Evolutionary conservation across 495 filamentous ascomycete genomes (phyloP).

Genomic region (Penicillium dipodomyicola): DNA sequence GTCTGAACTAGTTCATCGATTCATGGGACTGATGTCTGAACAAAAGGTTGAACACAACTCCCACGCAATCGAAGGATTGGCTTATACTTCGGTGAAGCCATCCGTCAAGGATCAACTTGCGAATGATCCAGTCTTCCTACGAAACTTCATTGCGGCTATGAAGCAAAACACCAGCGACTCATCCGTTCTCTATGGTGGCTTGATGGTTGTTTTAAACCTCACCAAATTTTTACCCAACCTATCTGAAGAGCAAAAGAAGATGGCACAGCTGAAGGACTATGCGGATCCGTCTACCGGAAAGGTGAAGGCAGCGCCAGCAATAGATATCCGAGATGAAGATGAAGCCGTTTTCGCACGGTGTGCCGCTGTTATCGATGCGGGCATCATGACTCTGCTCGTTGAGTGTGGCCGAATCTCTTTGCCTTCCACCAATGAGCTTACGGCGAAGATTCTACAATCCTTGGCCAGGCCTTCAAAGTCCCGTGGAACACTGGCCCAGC

Average conservation of each 20-base stretch:
- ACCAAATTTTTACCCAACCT: conserved; percentile 75
- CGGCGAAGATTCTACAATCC: conserved; percentile 69
- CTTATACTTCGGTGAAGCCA: conserved; percentile 81
- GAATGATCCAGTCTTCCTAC: conserved; percentile 62
- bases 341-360: conserved; percentile 74
- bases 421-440: conserved; percentile 66
- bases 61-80: conserved; percentile 85
- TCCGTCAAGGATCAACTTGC: conserved; percentile 77
- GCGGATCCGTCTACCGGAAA: conserved; percentile 71
- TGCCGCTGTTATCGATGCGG: conserved; percentile 69
- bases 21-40: conserved; percentile 71
- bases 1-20: conserved; percentile 71
- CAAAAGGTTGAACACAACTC: conserved; percentile 55
- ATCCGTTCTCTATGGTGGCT: conserved; percentile 74
- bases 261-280: conserved; percentile 87
- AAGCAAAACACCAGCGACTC: conserved; percentile 58
- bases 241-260: conserved; percentile 87
- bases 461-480: conserved; percentile 68
- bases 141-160: conserved; percentile 62
- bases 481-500: conserved; percentile 78
- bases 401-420: conserved; percentile 61
- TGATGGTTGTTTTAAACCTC: conserved; percentile 81
- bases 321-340: conserved; percentile 70
- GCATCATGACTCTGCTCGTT: conserved; percentile 69
- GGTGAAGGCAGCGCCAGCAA: conserved; percentile 47